phyloP scores from a whole-genome alignment of 2,329 filamentous ascomycete species.

The Calcarisporium arbuscula region DNA sequence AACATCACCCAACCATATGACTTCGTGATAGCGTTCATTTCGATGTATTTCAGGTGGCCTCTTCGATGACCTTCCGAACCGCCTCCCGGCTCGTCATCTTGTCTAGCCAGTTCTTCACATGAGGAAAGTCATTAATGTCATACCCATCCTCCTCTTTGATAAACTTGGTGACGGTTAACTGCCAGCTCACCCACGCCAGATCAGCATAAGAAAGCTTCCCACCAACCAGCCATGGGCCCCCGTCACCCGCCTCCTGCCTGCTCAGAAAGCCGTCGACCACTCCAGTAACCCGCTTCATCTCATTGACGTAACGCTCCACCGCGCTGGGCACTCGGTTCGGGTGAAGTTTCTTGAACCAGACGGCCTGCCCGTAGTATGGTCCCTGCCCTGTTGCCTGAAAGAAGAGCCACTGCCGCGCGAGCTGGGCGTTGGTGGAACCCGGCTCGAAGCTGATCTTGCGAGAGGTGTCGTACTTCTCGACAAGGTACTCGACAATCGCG shows the following conservation, averaged over 20 bases:
- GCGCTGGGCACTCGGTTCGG: slow-evolving; percentile 39
- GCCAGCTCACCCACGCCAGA: slow-evolving; percentile 6
- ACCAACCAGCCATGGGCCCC: slow-evolving; percentile 9
- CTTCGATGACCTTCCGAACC: too few relatives aligned
- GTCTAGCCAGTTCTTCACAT: too few relatives aligned
- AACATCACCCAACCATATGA: too few relatives aligned
- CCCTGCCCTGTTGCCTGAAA: slow-evolving; percentile 34
- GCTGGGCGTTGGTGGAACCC: slow-evolving; percentile 7
- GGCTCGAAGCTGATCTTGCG: too few relatives aligned
- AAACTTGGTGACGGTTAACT: too few relatives aligned
- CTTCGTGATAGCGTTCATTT: too few relatives aligned
- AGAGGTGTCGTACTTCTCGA: slow-evolving; percentile 20
- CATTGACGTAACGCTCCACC: slow-evolving; percentile 37
- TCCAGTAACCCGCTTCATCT: slow-evolving; percentile 36
- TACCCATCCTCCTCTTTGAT: too few relatives aligned
- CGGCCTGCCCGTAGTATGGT: slow-evolving; percentile 36
- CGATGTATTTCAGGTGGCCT: too few relatives aligned
- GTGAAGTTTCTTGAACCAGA: slow-evolving; percentile 30
- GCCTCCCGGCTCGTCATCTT: too few relatives aligned
- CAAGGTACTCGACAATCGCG: slow-evolving; percentile 20
- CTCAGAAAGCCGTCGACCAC: too few relatives aligned
- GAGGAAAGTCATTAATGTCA: too few relatives aligned
- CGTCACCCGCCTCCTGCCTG: too few relatives aligned
- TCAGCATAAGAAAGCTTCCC: slow-evolving; percentile 8
- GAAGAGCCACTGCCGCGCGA: slow-evolving; percentile 12